Evolutionary conservation across 192 early-diverging fungal genomes (phyloP).

Genomic region (Kappamyces sp.): DNA sequence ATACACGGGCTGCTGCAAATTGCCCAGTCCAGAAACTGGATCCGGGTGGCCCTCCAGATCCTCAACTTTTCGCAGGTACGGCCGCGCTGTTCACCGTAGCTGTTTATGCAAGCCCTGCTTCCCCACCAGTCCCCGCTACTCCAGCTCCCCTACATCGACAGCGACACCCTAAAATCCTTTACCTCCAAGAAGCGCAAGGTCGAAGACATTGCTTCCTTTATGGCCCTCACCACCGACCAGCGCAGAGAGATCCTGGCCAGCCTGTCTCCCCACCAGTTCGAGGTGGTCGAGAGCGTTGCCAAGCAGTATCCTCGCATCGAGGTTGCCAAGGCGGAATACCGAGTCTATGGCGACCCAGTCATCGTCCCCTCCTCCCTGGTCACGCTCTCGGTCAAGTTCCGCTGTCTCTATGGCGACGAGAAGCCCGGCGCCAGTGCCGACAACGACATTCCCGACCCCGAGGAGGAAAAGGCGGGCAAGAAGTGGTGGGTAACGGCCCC

Average conservation of each 20-base stretch:
- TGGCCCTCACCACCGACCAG: constrained; percentile 47
- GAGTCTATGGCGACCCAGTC: constrained; percentile 43
- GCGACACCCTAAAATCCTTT: neutral
- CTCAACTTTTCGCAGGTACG: constrained; percentile 78
- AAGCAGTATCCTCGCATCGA: constrained; percentile 70
- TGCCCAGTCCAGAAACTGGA: constrained; percentile 79
- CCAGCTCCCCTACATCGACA: constrained; percentile 67
- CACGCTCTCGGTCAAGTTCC: constrained; percentile 36
- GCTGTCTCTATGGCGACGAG: constrained; percentile 20
- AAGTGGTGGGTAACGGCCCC: constrained; percentile 28
- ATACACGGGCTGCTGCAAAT: constrained; percentile 86
- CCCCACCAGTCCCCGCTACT: constrained; percentile 69
- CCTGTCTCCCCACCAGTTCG: constrained; percentile 55
- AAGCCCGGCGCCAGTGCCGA: constrained; percentile 15
- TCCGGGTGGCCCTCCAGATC: constrained; percentile 54
- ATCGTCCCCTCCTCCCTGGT: constrained; percentile 46
- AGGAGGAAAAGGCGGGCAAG: constrained; percentile 24
- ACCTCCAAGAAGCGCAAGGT: constrained; percentile 16
- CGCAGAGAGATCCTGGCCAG: constrained; percentile 58
- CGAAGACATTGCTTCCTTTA: constrained; percentile 9
- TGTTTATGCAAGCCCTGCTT: constrained; percentile 82
- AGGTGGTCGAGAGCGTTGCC: constrained; percentile 67
- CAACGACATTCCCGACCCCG: constrained; percentile 13
- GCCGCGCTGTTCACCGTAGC: constrained; percentile 22
- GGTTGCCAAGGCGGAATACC: constrained; percentile 72